Base-by-base conservation (phyloP, 2,329 filamentous ascomycete species). In the Stagonosporopsis vannaccii region DNA sequence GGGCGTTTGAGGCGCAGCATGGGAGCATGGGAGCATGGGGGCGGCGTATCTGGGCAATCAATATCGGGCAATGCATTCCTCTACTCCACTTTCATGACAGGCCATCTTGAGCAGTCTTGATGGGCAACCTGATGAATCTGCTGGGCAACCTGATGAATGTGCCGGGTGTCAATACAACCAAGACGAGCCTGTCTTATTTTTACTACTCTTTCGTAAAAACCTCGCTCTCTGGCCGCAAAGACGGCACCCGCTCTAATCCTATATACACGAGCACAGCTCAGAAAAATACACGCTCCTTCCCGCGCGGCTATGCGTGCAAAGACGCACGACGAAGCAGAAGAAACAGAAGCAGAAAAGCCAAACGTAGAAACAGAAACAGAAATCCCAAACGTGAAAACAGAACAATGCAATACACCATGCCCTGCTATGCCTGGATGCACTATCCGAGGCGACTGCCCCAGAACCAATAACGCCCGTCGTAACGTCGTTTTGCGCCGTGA, bases 391-490 rank as follows among this genome's bases (percentile, higher is more conserved):
- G 12, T 4, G 17, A n/a, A 30, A n/a, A 23, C 36, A 32, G 5
- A 48, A 20, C 28, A 47, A 50, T 28, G 11, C 39, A 13, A 28
- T 15, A 35, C 6, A 9, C 20, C 17, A 25, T 19, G 6, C 20
- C 17, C 9, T 19, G 6, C 36, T 13, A 39, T 26, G 48, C 43
- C 32, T 35, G 37, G 48, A 48, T 52, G 48, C 48, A 52, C 54
- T 57, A 57, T 57, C 54, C 48, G 44, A 57, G 41, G 35, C 40
- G 15, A 20, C 2, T 28, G 6, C 13, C 13, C 37, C 19, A 32
- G 17, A 28, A 43, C 15, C 20, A 48, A 25, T 30, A 48, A 54
- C 51, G 51, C 51, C 51, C 26, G 36, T 41, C 45, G 45, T 48
- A 33, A 56, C 41, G 15, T 43, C 42, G 23, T 51, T 15, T 52